These are phyloP conservation scores for Solanum pimpinellifolium DNA, from an alignment of 257 asterid species.

Conservation along the genomic window DNA sequence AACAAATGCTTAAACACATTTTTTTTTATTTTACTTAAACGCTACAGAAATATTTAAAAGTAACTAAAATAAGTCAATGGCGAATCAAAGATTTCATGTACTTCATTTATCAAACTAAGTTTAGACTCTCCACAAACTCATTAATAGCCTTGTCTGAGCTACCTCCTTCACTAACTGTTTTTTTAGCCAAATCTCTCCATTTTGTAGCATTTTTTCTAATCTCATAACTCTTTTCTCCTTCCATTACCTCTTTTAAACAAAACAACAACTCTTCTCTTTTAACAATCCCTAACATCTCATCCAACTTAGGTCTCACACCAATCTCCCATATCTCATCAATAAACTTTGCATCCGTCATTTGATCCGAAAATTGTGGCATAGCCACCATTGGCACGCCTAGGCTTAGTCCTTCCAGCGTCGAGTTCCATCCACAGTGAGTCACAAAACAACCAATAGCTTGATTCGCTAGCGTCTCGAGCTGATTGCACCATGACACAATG, in stretches of 20 bases:
- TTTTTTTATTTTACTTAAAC: too few species aligned
- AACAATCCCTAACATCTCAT: slow-evolving; percentile 37
- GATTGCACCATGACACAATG: slow-evolving; percentile 66
- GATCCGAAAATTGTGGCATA: slow-evolving; percentile 62
- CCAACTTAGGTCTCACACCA: slow-evolving; percentile 47
- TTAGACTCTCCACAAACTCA: slow-evolving; percentile 26
- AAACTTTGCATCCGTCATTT: slow-evolving; percentile 54
- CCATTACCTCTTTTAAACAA: slow-evolving; percentile 42
- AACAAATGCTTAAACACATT: not conserved
- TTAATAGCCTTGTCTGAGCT: slow-evolving; percentile 37
- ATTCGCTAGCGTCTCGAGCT: slow-evolving; percentile 42
- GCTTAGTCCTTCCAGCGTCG: slow-evolving; percentile 45
- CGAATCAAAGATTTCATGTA: not conserved
- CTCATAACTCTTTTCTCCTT: slow-evolving; percentile 28
- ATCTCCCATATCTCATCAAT: slow-evolving; percentile 52
- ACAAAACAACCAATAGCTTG: slow-evolving; percentile 51
- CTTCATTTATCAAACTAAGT: not conserved
- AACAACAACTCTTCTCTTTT: slow-evolving; percentile 29
- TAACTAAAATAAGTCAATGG: not conserved
- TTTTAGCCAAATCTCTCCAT: slow-evolving; percentile 40
- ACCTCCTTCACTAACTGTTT: slow-evolving; percentile 44
- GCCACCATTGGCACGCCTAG: slow-evolving; percentile 62
- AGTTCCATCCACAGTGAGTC: slow-evolving; percentile 69
- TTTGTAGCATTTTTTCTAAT: slow-evolving; percentile 34
- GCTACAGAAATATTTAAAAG: not conserved